Percentiles rank a stretch among this genome's conserved stretches.
phyloP scores from a whole-genome alignment of 345 rosid genomes.

The Gossypium longicalyx region DNA sequence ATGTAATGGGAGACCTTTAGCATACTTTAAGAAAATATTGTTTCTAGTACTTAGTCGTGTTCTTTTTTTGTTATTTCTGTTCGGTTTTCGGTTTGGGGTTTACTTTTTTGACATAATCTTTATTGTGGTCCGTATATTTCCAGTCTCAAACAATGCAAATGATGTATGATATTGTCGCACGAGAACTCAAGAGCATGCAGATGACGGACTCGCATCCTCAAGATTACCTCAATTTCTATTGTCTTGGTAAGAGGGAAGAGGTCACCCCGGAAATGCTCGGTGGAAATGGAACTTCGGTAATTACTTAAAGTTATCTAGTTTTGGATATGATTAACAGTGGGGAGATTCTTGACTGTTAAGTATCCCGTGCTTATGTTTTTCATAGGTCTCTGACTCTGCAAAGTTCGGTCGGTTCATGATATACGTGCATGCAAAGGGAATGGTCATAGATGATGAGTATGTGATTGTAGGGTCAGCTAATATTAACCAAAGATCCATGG shows the following conservation, averaged over 20 bases:
- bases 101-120: not conserved
- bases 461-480: slow-evolving; percentile 66
- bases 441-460: slow-evolving; percentile 67
- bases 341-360: not conserved
- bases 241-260: slow-evolving; percentile 11
- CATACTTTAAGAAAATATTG: not conserved
- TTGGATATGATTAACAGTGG: too few species aligned
- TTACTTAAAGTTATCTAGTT: not conserved
- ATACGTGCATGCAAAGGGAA: slow-evolving; percentile 68
- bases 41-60: not conserved
- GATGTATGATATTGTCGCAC: slow-evolving; percentile 71
- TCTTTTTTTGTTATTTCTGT: not conserved
- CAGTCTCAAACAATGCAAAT: slow-evolving; percentile 20
- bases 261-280: slow-evolving; percentile 6
- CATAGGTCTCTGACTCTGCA: slow-evolving; percentile 30
- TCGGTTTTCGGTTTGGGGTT: not conserved
- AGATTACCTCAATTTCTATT: slow-evolving; percentile 79
- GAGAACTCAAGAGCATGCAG: slow-evolving; percentile 46
- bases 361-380: not conserved
- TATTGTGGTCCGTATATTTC: not conserved
- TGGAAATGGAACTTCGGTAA: not conserved
- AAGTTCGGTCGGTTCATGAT: slow-evolving; percentile 54
- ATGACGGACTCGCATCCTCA: slow-evolving; percentile 52
- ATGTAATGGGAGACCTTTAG: not conserved
- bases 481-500: slow-evolving; percentile 75